Percentiles rank a stretch among this genome's conserved stretches.
Evolutionary conservation across 2,329 filamentous ascomycete genomes (phyloP).

Genomic region (Phialophora verrucosa): DNA sequence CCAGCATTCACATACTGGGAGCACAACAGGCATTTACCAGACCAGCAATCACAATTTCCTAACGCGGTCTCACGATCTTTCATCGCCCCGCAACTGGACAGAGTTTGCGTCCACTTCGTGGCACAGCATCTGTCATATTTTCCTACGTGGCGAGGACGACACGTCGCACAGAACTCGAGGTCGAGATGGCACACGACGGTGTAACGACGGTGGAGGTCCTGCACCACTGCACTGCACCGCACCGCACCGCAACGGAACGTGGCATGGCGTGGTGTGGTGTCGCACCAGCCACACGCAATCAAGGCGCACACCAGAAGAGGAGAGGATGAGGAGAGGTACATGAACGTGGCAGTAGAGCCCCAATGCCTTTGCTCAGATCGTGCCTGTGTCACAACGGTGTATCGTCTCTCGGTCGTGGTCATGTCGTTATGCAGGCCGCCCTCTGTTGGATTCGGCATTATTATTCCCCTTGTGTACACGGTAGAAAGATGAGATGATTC

Average conservation of each 20-base stretch:
- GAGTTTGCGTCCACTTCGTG: neutral
- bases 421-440: too few species aligned
- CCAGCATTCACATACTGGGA: neutral
- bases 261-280: neutral
- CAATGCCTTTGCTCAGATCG: neutral
- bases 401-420: too few species aligned
- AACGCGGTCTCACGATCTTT: constrained; percentile 1
- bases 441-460: too few species aligned
- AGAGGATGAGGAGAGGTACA: neutral
- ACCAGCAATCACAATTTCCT: neutral
- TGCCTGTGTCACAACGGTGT: neutral
- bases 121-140: constrained; percentile 4
- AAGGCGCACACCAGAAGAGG: neutral
- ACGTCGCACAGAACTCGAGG: neutral
- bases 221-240: too few species aligned
- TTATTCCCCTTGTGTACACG: too few species aligned
- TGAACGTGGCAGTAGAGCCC: neutral
- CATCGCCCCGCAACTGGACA: neutral
- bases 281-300: neutral
- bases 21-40: neutral
- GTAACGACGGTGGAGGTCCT: neutral
- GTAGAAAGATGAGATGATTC: too few species aligned
- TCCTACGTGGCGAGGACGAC: neutral
- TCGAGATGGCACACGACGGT: neutral
- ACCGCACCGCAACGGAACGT: neutral